phyloP scores from a whole-genome alignment of 768 basidiomycete genomes.

The Termitomyces sp. region DNA sequence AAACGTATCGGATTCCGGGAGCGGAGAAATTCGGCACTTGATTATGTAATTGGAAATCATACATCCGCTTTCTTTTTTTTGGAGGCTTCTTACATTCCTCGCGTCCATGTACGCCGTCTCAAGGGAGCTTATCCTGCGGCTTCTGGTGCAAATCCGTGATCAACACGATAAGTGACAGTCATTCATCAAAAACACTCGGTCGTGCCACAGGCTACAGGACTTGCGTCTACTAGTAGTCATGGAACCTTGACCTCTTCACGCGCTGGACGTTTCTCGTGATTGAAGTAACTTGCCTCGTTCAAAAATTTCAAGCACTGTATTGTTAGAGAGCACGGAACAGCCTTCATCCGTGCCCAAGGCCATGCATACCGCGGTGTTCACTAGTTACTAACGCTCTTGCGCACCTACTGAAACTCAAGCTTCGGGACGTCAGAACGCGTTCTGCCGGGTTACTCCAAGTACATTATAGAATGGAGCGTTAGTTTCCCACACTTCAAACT shows the following conservation, averaged over 20 bases:
- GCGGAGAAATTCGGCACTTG: slow-evolving; percentile 40
- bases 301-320: neutral
- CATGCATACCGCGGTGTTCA: neutral
- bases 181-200: neutral
- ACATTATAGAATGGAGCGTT: neutral
- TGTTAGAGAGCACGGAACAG: neutral
- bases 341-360: neutral
- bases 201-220: neutral
- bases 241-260: neutral
- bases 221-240: neutral
- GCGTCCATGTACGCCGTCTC: neutral
- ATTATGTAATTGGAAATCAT: slow-evolving; percentile 27
- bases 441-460: neutral
- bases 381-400: too few species aligned
- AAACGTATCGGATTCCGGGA: slow-evolving; percentile 18
- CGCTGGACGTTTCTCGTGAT: neutral
- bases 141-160: neutral
- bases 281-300: neutral
- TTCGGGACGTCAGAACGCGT: neutral
- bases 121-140: neutral
- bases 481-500: neutral
- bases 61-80: neutral
- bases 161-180: neutral
- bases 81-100: neutral
- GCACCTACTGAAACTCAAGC: neutral